phyloP scores from a whole-genome alignment of 2,329 filamentous ascomycete genomes.

The Westerdykella ornata region DNA sequence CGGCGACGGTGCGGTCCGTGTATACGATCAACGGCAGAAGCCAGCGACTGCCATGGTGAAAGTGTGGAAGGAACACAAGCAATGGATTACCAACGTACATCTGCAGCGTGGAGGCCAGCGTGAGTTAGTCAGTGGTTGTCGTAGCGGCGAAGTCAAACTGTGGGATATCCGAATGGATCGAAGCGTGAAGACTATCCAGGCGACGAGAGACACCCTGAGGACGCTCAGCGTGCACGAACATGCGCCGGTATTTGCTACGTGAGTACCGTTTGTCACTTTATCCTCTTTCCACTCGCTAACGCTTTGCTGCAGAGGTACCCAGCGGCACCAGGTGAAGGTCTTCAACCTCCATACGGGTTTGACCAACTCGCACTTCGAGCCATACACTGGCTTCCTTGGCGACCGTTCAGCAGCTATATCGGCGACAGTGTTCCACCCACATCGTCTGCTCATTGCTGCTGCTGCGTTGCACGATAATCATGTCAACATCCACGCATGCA shows the following conservation, averaged over 20 bases:
- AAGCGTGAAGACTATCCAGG: slow-evolving; percentile 65
- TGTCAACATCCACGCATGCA: slow-evolving; percentile 70
- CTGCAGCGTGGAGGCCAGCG: slow-evolving; percentile 93
- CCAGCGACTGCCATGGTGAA: slow-evolving; percentile 89
- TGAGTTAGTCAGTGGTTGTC: slow-evolving; percentile 82
- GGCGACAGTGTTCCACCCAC: slow-evolving; percentile 88
- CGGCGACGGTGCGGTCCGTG: slow-evolving; percentile 86
- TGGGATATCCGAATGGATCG: slow-evolving; percentile 92
- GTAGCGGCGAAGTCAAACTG: slow-evolving; percentile 86
- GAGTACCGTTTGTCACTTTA: slow-evolving; percentile 43
- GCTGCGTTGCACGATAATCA: slow-evolving; percentile 82
- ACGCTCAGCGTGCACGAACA: slow-evolving; percentile 93
- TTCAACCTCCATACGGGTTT: slow-evolving; percentile 76
- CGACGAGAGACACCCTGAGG: slow-evolving; percentile 69
- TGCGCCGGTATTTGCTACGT: slow-evolving; percentile 90
- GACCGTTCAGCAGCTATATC: slow-evolving; percentile 77
- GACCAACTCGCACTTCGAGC: slow-evolving; percentile 76
- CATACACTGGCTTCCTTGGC: slow-evolving; percentile 82
- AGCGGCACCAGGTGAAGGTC: slow-evolving; percentile 79
- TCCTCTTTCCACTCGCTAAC: slow-evolving; percentile 14
- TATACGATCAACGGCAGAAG: slow-evolving; percentile 82
- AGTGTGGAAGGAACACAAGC: slow-evolving; percentile 92
- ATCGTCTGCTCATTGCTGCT: slow-evolving; percentile 83
- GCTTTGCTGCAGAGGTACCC: slow-evolving; percentile 63
- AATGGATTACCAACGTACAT: slow-evolving; percentile 94